phyloP scores from a whole-genome alignment of 106 monocot species.

The Allium fistulosum region DNA sequence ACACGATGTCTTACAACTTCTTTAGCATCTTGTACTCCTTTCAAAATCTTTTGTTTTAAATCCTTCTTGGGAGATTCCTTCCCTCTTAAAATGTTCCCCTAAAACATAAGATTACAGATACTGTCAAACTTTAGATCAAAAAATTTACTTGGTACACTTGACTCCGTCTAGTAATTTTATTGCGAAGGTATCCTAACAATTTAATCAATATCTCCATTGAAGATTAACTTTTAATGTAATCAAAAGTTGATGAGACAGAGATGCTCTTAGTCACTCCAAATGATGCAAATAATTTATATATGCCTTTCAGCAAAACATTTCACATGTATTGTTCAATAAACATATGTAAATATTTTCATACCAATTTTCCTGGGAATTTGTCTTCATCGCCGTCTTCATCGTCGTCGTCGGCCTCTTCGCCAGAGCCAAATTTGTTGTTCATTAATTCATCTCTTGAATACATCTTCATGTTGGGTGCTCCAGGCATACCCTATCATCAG shows the following conservation, averaged over 20 bases:
- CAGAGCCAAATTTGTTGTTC: conserved; percentile 64
- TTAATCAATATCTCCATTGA: too few species aligned
- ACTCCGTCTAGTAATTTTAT: too few species aligned
- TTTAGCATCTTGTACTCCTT: conserved; percentile 19
- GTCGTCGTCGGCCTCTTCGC: conserved; percentile 36
- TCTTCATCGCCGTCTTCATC: conserved; percentile 67
- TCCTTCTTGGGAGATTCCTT: conserved; percentile 42
- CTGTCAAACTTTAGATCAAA: not conserved
- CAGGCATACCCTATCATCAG: conserved; percentile 73
- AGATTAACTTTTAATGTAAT: too few species aligned
- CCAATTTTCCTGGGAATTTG: conserved; percentile 66
- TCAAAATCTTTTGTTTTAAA: conserved; percentile 49
- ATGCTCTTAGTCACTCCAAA: too few species aligned
- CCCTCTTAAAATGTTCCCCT: conserved; percentile 60
- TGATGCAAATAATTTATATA: too few species aligned
- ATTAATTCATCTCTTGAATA: conserved; percentile 87
- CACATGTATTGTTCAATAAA: too few species aligned
- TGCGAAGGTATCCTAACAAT: too few species aligned
- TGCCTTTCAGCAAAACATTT: too few species aligned
- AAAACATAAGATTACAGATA: conserved; percentile 6
- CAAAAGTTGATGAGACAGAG: too few species aligned
- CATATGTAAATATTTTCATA: conserved; percentile 7
- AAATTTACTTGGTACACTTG: too few species aligned
- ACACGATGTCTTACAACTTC: conserved; percentile 27
- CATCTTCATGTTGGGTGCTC: conserved; percentile 97